Evolutionary conservation across 768 basidiomycete genomes (phyloP), one percentile per base, ranked within the genome.

Genomic region (Trichaptum fuscoviolaceum): DNA sequence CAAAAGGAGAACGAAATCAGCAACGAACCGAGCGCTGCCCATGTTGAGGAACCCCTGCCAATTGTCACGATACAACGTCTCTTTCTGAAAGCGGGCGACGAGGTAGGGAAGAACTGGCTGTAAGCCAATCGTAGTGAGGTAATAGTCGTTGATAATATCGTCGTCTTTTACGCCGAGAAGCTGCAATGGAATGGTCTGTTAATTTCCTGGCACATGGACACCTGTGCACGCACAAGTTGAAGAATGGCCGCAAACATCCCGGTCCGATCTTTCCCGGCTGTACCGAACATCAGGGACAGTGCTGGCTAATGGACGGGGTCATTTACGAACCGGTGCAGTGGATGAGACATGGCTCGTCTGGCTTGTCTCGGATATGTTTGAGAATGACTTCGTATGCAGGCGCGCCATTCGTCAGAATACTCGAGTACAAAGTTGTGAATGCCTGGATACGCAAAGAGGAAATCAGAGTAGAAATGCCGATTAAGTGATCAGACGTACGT

Each of bases 221-320:
- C 26, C 6, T 24, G 6, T n/a, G 30, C 5, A 35, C 66, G 58
- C 59, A 79, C 78, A 73, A 76, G 69, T 52, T 79, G 70, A 9
- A 80, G 69, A 10, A 80, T 65, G 20, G 79, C 79, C 9, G 75
- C 73, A 65, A 80, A 75, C 12, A 81, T 64, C 4, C 79, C 81
- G 5, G 81, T 81, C 34, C 82, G 69, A 71, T 83, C 81, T 67
- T 83, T 82, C 1, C 82, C 82, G 24, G 75, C 80, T 82, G 65
- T 60, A 65, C 23, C 59, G 30, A 15, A n/a, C 6, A 62, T 64
- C 8, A 18, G 23, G 26, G 58, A 24, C 25, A 59, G 25, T 52
- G 34, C 1, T 36, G 7, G 24, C 18, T 30, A 26, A 35, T n/a
- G 25, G 24, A 20, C 10, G 42, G 15, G 42, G 42, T 52, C 42